Conservation (phyloP, 352 stramenopile genomes). For the Elongisporangium senticosum region DNA sequence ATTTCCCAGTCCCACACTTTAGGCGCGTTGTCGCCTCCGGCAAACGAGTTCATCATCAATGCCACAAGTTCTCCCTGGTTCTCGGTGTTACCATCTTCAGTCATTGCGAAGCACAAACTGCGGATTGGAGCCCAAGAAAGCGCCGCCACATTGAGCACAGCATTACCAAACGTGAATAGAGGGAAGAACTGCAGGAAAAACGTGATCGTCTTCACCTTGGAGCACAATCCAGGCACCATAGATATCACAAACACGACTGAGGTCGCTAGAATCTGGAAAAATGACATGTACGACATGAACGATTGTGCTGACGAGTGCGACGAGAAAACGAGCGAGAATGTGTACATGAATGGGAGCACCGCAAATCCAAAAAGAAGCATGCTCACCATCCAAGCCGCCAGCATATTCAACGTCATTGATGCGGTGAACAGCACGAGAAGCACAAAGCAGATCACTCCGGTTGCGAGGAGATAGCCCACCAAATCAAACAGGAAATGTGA, state of each 20-base stretch:
- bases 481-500: slow-evolving; percentile 70
- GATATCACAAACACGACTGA: slow-evolving; percentile 42
- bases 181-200: slow-evolving; percentile 54
- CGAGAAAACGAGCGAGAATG: slow-evolving; percentile 54
- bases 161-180: slow-evolving; percentile 49
- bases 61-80: slow-evolving; percentile 5
- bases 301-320: slow-evolving; percentile 79
- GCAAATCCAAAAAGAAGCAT: slow-evolving; percentile 42
- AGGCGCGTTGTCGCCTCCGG: slow-evolving; percentile 9
- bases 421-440: slow-evolving; percentile 32
- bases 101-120: slow-evolving; percentile 30
- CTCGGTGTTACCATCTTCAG: slow-evolving; percentile 1
- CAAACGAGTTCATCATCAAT: slow-evolving; percentile 18
- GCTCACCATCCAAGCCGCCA: slow-evolving; percentile 28
- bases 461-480: slow-evolving; percentile 29
- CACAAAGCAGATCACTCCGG: slow-evolving; percentile 18
- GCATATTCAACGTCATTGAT: slow-evolving; percentile 23
- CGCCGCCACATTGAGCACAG: slow-evolving; percentile 45
- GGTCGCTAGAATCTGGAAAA: slow-evolving; percentile 64
- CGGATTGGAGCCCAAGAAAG: slow-evolving; percentile 37
- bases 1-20: slow-evolving; percentile 55
- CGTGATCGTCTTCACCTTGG: slow-evolving; percentile 27
- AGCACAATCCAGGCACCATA: slow-evolving; percentile 44
- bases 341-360: slow-evolving; percentile 62
- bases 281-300: slow-evolving; percentile 61